Percentiles rank a stretch among this genome's conserved stretches.
Conservation (phyloP, 2,329 filamentous ascomycete species). For the Epichloe uncinata region DNA sequence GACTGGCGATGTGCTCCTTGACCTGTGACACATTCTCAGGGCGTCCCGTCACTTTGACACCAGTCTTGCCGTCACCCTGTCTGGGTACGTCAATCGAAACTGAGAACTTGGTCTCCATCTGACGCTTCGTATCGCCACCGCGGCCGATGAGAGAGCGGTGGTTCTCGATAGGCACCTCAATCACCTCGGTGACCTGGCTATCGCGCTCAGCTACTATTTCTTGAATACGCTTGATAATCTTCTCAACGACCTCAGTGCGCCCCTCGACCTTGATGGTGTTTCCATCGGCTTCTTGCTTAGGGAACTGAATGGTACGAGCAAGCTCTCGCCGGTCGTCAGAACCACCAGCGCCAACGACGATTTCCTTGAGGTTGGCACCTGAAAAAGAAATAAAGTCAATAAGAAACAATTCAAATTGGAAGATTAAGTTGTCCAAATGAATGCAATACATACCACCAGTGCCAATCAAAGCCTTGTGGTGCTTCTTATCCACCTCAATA, state of each 20-base stretch:
- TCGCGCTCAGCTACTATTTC: slow-evolving; percentile 69
- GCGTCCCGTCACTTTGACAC: slow-evolving; percentile 73
- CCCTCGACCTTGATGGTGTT: slow-evolving; percentile 83
- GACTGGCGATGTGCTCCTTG: slow-evolving; percentile 66
- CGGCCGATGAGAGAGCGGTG: slow-evolving; percentile 86
- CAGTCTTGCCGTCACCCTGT: slow-evolving; percentile 71
- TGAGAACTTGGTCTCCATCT: slow-evolving; percentile 74
- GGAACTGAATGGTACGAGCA: slow-evolving; percentile 87
- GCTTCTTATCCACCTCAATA: slow-evolving; percentile 85
- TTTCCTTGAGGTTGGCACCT: slow-evolving; percentile 76
- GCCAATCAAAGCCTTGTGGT: slow-evolving; percentile 84
- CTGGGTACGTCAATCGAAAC: slow-evolving; percentile 84
- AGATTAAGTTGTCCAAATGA: neutral
- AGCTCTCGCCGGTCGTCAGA: slow-evolving; percentile 74
- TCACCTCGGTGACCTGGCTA: slow-evolving; percentile 61
- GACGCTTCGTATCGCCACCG: slow-evolving; percentile 74
- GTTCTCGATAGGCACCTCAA: slow-evolving; percentile 81
- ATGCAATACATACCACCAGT: slow-evolving; percentile 55
- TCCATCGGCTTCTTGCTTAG: slow-evolving; percentile 71
- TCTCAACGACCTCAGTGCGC: slow-evolving; percentile 69
- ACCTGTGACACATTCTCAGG: slow-evolving; percentile 70
- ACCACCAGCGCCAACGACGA: slow-evolving; percentile 79
- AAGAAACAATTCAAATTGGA: neutral
- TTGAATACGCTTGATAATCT: slow-evolving; percentile 72
- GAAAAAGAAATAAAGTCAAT: slow-evolving; percentile 2